These are phyloP conservation scores for Melastoma candidum DNA, from an alignment of 441 rosid species.

Conservation along the genomic window DNA sequence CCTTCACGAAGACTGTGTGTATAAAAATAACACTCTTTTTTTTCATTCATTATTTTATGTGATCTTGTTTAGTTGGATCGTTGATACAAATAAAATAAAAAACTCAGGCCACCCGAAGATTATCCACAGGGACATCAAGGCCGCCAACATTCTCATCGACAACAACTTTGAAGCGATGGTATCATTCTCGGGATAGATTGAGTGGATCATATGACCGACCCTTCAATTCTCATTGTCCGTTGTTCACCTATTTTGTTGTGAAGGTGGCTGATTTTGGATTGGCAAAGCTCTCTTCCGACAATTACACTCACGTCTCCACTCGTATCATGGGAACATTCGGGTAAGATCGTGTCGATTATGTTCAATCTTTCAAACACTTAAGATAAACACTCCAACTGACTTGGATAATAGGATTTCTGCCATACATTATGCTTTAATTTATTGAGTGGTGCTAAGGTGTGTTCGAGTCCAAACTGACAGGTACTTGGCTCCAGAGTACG, in stretches of 20 bases:
- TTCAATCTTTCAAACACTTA: not conserved
- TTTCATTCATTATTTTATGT: not conserved
- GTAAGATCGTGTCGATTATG: slow-evolving; percentile 18
- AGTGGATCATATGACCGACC: not conserved
- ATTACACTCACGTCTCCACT: slow-evolving; percentile 81
- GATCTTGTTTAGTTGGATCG: not conserved
- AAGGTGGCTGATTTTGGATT: slow-evolving; percentile 96
- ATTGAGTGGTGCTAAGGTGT: not conserved
- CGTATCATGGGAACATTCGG: slow-evolving; percentile 99
- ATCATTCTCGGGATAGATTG: not conserved
- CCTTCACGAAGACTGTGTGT: too few species aligned
- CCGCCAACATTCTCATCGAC: slow-evolving; percentile 83
- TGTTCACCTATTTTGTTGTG: slow-evolving; percentile 2
- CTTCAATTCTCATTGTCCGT: too few species aligned
- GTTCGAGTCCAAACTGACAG: slow-evolving; percentile 21
- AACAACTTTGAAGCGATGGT: slow-evolving; percentile 87
- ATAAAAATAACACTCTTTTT: too few species aligned
- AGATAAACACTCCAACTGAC: not conserved
- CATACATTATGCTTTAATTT: too few species aligned
- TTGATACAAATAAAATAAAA: not conserved
- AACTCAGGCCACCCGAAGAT: slow-evolving; percentile 79
- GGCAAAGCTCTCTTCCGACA: slow-evolving; percentile 87
- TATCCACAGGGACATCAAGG: slow-evolving; percentile 82
- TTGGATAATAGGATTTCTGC: not conserved
- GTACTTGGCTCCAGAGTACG: slow-evolving; percentile 90